A percentile compares a stretch with the other conserved stretches of the same genome.
Evolutionary conservation across 306 rosid genomes (phyloP).

Genomic region (Dicorynia guianensis): DNA sequence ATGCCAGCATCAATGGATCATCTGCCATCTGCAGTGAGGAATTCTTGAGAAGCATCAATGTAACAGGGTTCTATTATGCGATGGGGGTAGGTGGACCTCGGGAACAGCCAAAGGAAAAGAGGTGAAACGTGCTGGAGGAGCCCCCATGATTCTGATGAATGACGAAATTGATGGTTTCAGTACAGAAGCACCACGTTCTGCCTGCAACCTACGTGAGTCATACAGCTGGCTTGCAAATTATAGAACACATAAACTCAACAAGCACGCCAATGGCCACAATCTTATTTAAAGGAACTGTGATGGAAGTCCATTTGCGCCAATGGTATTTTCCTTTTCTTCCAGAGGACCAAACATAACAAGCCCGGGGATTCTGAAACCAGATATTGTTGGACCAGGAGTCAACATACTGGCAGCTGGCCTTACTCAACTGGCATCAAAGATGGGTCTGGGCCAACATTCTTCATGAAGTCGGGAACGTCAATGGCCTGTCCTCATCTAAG

Average conservation of each 20-base stretch:
- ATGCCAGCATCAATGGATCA: too few relatives aligned
- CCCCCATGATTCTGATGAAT: constrained; percentile 67
- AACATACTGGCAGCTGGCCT: constrained; percentile 37
- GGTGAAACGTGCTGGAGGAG: constrained; percentile 60
- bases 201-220: too few relatives aligned
- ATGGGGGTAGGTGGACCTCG: constrained; percentile 55
- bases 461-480: constrained; percentile 41
- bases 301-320: too few relatives aligned
- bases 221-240: constrained; percentile 52
- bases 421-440: too few relatives aligned
- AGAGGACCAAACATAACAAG: constrained; percentile 56
- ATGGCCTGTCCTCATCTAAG: constrained; percentile 58
- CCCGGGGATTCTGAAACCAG: constrained; percentile 59
- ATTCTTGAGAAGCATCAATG: constrained; percentile 28
- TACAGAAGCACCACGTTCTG: too few relatives aligned
- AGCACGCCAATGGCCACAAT: too few relatives aligned
- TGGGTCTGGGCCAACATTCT: too few relatives aligned
- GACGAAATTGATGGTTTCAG: constrained; percentile 1
- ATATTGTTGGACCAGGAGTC: too few relatives aligned
- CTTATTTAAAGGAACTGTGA: too few relatives aligned
- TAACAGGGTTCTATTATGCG: constrained; percentile 67
- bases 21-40: neutral
- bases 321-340: neutral
- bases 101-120: constrained; percentile 50
- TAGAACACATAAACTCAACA: constrained; percentile 41